A percentile compares a stretch with the other conserved stretches of the same genome.
phyloP scores from a whole-genome alignment of 371 early-diverging fungal species.

The Mortierella sp. region DNA sequence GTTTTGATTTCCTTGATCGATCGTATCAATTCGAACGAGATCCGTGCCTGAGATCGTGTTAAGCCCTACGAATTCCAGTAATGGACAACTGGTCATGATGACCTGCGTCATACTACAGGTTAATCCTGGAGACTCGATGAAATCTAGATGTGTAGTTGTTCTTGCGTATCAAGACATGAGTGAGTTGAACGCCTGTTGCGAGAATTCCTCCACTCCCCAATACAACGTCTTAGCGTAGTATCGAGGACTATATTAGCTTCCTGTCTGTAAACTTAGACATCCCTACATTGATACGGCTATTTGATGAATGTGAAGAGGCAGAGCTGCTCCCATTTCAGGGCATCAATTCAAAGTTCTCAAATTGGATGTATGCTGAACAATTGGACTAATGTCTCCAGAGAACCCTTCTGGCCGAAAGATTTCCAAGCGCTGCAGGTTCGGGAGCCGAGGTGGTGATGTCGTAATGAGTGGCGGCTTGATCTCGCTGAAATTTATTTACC shows the following conservation, averaged over 20 bases:
- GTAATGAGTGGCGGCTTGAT: too few species aligned
- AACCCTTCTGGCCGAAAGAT: too few species aligned
- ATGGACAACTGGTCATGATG: not conserved
- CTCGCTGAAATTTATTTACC: too few species aligned
- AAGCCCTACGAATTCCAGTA: not conserved
- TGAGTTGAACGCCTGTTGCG: not conserved
- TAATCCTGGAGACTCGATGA: not conserved
- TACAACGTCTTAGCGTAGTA: not conserved
- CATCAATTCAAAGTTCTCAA: not conserved
- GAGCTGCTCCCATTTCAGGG: not conserved
- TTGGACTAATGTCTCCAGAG: too few species aligned
- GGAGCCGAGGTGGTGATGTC: too few species aligned
- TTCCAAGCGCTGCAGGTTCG: too few species aligned
- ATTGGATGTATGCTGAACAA: not conserved
- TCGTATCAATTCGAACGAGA: not conserved
- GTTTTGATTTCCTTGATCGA: not conserved
- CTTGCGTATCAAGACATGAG: not conserved
- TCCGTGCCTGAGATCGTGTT: not conserved
- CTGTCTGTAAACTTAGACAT: not conserved
- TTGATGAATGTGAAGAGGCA: not conserved
- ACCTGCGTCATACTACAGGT: not conserved
- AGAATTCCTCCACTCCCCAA: not conserved
- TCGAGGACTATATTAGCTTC: not conserved
- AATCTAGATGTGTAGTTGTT: not conserved
- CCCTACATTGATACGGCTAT: not conserved